Conservation (phyloP, 2,329 filamentous ascomycete species). For the Ceratocystis variospora region DNA sequence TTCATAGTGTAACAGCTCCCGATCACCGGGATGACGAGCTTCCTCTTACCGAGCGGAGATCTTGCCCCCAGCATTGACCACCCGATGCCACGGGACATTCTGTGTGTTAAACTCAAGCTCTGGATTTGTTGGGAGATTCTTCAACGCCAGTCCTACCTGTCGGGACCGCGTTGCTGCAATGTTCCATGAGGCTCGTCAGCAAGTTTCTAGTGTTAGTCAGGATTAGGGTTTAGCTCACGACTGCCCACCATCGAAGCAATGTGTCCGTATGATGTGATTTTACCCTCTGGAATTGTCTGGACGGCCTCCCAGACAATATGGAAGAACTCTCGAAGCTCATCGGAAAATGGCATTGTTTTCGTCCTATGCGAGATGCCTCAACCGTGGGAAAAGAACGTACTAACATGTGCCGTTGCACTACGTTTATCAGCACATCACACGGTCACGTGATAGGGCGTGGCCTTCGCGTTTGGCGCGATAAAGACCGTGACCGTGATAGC, state of each 20-base stretch:
- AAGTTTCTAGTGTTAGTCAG: not conserved
- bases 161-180: constrained; percentile 52
- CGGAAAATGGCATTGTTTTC: constrained; percentile 49
- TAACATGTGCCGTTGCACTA: too few relatives aligned
- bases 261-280: constrained; percentile 77
- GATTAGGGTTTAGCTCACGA: constrained; percentile 37
- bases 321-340: constrained; percentile 64
- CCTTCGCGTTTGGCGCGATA: not conserved
- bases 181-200: not conserved
- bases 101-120: constrained; percentile 48
- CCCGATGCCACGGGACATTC: constrained; percentile 89
- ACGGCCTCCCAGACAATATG: constrained; percentile 67
- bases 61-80: constrained; percentile 73
- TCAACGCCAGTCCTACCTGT: constrained; percentile 82
- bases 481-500: too few relatives aligned
- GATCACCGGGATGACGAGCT: not conserved
- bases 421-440: not conserved
- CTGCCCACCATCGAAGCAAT: constrained; percentile 60
- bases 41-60: constrained; percentile 62
- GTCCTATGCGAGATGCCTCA: too few relatives aligned
- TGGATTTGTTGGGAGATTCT: constrained; percentile 55
- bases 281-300: constrained; percentile 69
- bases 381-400: too few relatives aligned
- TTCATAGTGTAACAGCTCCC: too few relatives aligned
- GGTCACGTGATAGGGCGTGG: not conserved